A percentile compares a stretch with the other conserved stretches of the same genome.
Evolutionary conservation across 2,329 filamentous ascomycete species (phyloP).

Genomic region (Fusarium tuaranense): DNA sequence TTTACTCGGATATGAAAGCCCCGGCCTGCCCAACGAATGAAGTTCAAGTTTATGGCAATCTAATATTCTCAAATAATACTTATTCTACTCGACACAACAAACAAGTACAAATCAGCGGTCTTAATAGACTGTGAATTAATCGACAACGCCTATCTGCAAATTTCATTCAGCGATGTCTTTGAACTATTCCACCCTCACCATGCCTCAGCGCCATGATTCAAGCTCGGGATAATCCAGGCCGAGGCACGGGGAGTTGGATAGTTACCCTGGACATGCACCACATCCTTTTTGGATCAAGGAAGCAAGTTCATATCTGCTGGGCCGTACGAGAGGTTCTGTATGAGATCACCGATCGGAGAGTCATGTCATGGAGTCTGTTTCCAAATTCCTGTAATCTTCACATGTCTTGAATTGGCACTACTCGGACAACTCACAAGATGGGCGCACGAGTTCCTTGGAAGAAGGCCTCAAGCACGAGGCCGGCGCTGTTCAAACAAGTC

Average conservation of each 20-base stretch:
- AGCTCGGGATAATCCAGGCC: not conserved
- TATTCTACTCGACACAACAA: not conserved
- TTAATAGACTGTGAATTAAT: not conserved
- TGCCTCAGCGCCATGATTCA: not conserved
- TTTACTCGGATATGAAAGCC: not conserved
- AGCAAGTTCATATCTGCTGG: not conserved
- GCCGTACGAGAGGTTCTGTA: not conserved
- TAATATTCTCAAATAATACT: not conserved
- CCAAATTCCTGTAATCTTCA: slow-evolving; percentile 12
- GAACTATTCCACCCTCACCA: not conserved
- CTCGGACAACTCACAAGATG: slow-evolving; percentile 26
- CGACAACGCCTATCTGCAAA: not conserved
- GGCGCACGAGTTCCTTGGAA: slow-evolving; percentile 22
- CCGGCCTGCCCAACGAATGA: not conserved
- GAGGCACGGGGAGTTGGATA: not conserved
- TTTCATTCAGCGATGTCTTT: not conserved
- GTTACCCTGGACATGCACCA: not conserved
- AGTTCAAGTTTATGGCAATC: not conserved
- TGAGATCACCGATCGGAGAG: slow-evolving; percentile 13
- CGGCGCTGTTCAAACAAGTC: slow-evolving; percentile 6
- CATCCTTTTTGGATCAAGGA: slow-evolving; percentile 1
- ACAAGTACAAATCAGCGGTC: not conserved
- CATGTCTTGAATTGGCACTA: slow-evolving; percentile 20
- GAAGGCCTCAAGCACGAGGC: slow-evolving; percentile 15
- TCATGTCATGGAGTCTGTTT: slow-evolving; percentile 1